Conservation (phyloP, 2,329 filamentous ascomycete genomes). For the Diplodia intermedia region DNA sequence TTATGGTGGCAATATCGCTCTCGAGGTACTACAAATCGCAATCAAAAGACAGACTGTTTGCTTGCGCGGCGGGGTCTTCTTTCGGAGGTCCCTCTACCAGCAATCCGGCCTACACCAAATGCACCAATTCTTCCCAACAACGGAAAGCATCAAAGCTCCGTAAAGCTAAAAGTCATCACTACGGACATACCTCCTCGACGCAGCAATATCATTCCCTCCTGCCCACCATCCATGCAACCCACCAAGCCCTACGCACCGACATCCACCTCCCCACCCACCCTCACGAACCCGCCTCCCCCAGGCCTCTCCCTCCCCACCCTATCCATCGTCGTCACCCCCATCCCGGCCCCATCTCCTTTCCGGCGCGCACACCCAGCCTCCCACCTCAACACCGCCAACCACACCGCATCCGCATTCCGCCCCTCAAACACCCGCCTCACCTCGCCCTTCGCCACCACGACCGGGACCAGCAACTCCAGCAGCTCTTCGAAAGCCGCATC, state of each 20-base stretch:
- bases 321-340: background rate
- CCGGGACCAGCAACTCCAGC: conserved; percentile 63
- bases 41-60: too few species aligned
- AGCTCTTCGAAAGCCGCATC: conserved; percentile 73
- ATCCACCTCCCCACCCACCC: background rate
- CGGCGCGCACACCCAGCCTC: background rate
- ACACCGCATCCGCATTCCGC: conserved; percentile 77
- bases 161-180: background rate
- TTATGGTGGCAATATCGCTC: too few species aligned
- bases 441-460: conserved; percentile 49
- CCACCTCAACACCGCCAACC: conserved; percentile 57
- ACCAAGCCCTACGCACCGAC: background rate
- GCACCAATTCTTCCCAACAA: background rate
- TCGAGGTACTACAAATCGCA: too few species aligned
- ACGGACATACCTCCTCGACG: background rate
- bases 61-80: background rate
- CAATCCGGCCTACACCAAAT: background rate
- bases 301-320: background rate
- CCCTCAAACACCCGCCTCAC: conserved; percentile 66
- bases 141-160: background rate
- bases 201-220: background rate
- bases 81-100: background rate
- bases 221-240: background rate
- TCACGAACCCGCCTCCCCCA: background rate
- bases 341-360: background rate